Percentiles rank a stretch among this genome's conserved stretches.
These are phyloP conservation scores for Isoetes taiwanensis DNA, from an alignment of 75 land plant genomes.

Conservation along the genomic window DNA sequence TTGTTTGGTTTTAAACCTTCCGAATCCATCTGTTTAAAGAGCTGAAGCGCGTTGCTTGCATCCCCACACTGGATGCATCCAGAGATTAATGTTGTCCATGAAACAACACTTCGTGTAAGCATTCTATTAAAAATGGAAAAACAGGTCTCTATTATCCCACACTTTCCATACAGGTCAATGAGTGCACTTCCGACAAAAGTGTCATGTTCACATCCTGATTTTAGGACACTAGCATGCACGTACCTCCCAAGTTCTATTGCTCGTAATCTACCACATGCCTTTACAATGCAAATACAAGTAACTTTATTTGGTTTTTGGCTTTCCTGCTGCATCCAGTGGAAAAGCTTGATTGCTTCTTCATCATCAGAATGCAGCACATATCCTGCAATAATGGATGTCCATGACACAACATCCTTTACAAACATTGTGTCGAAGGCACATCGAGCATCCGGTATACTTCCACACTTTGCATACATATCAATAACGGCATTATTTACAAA, in stretches of 20 bases:
- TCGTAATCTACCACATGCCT: neutral
- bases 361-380: conserved; percentile 21
- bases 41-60: neutral
- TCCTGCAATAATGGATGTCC: conserved; percentile 30
- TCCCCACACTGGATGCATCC: conserved; percentile 1
- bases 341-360: conserved; percentile 14
- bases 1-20: conserved; percentile 20
- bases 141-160: neutral
- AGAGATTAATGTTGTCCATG: conserved; percentile 23
- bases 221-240: neutral
- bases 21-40: conserved; percentile 8
- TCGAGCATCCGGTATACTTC: conserved; percentile 12
- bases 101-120: conserved; percentile 11
- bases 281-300: neutral
- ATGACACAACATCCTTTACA: conserved; percentile 19
- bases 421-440: conserved; percentile 16
- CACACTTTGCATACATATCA: neutral
- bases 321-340: conserved; percentile 10
- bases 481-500: neutral
- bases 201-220: neutral
- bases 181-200: neutral
- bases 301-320: too few species aligned
- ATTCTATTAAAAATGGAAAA: neutral
- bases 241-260: too few species aligned
- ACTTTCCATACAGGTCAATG: neutral